These are phyloP conservation scores for Hyparrhenia diplandra DNA, from an alignment of 176 grass and related monocot genomes.

Conservation along the genomic window DNA sequence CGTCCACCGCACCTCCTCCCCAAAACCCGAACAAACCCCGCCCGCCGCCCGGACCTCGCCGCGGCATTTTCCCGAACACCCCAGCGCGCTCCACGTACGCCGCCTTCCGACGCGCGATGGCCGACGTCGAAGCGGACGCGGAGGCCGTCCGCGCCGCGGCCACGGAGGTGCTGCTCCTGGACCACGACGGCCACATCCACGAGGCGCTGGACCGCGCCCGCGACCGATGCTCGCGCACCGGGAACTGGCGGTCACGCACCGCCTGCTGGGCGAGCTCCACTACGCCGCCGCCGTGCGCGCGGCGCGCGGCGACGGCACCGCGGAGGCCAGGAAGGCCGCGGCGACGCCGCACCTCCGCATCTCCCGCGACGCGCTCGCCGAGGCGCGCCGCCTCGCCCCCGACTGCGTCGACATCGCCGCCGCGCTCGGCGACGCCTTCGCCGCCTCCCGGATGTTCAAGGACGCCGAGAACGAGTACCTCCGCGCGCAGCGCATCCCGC, in stretches of 20 bases:
- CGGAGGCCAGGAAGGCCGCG: neutral
- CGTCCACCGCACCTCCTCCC: neutral
- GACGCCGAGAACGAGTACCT: slow-evolving; percentile 18
- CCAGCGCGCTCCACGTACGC: neutral
- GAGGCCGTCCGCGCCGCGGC: slow-evolving; percentile 7
- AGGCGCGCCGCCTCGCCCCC: slow-evolving; percentile 6
- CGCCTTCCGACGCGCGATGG: neutral
- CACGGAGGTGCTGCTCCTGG: neutral
- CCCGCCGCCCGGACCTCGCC: neutral
- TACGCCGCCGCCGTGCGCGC: neutral
- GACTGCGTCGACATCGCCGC: slow-evolving; percentile 25
- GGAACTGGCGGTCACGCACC: neutral
- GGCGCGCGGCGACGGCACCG: neutral
- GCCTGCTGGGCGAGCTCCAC: slow-evolving; percentile 14
- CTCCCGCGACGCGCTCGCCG: neutral
- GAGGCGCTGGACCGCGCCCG: neutral
- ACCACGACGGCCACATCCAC: neutral
- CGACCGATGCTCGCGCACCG: neutral
- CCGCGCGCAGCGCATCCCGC: neutral
- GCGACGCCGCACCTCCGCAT: neutral
- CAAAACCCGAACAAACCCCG: neutral
- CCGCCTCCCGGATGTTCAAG: neutral
- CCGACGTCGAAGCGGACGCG: neutral
- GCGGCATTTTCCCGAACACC: slow-evolving; percentile 6
- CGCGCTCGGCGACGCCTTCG: slow-evolving; percentile 14